Conservation (phyloP, 2,329 filamentous ascomycete genomes). For the Fusarium protoensiforme region DNA sequence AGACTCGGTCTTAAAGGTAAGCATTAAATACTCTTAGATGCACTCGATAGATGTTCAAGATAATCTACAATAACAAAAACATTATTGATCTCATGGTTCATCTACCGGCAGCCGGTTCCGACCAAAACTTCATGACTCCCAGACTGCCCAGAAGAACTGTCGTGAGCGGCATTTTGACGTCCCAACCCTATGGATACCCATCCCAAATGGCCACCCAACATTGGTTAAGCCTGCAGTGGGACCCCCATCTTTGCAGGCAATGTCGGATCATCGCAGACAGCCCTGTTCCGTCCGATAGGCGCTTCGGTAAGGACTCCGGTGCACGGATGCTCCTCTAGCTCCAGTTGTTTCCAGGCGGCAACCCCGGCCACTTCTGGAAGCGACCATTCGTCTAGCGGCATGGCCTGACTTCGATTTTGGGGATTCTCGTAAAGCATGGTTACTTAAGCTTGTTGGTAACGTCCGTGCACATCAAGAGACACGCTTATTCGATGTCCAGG, state of each 20-base stretch:
- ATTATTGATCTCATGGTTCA: background rate
- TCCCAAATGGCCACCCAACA: background rate
- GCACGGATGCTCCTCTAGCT: background rate
- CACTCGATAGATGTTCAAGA: background rate
- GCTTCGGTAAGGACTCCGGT: background rate
- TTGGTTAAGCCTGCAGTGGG: background rate
- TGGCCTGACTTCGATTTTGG: background rate
- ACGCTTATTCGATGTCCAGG: background rate
- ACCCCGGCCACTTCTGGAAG: background rate
- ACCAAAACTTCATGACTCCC: background rate
- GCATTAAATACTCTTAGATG: background rate
- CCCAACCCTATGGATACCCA: background rate
- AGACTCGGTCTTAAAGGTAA: background rate
- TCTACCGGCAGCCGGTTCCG: background rate
- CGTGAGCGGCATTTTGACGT: background rate
- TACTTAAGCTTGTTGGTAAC: background rate
- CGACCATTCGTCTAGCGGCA: background rate
- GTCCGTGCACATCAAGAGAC: background rate
- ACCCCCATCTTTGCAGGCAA: background rate
- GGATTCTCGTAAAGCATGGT: background rate
- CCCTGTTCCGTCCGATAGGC: background rate
- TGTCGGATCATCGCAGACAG: background rate
- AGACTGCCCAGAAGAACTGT: background rate
- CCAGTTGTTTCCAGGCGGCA: background rate
- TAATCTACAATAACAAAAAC: background rate